Base-by-base conservation (phyloP, 2,329 filamentous ascomycete genomes). In the Chaetomium sp. region DNA sequence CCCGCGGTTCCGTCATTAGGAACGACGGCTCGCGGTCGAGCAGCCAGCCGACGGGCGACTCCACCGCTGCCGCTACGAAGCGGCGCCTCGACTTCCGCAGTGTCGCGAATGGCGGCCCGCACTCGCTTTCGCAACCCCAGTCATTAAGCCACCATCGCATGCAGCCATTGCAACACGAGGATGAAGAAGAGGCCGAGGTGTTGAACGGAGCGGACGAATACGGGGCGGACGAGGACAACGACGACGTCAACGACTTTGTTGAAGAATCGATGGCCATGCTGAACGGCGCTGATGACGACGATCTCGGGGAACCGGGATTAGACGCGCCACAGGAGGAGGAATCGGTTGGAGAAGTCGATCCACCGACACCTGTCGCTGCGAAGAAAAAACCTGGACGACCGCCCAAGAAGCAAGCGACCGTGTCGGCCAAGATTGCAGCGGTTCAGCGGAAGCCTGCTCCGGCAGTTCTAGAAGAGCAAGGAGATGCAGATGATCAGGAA, bases 71-170 rank as follows among this genome's bases (percentile, higher is more conserved):
- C 46, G 69, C 74, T 4, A 77, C 83, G 11, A 80, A 76, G 55
- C 76, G 82, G 53, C 74, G 72, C 42, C 70, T 87, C 7, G 74
- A 85, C 64, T 85, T 84, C 56, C 66, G 67, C 35, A 65, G 52
- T n/a, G 49, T 57, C 66, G 55, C 38, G 65, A 52, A 62, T 60
- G 63, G 48, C 14, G 60, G 54, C 4, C 52, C 59, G 12, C 59
- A 62, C 36, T 56, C 63, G 4, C 56, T 60, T 4, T 60, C 62
- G n/a, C 61, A 66, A 44, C 62, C 67, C 9, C 68, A 70, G 47
- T 47, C 60, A 6, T 60, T 27, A 27, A 27, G 59, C 34, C 53
- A 55, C 33, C 45, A 53, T 27, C 52, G 54, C 35, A 49, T 54
- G 41, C 54, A 60, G 14, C 52, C 54, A 5, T 12, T 59, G 14